Evolutionary conservation across 2,329 filamentous ascomycete species (phyloP).

Genomic region (Hansfordia pulvinata): DNA sequence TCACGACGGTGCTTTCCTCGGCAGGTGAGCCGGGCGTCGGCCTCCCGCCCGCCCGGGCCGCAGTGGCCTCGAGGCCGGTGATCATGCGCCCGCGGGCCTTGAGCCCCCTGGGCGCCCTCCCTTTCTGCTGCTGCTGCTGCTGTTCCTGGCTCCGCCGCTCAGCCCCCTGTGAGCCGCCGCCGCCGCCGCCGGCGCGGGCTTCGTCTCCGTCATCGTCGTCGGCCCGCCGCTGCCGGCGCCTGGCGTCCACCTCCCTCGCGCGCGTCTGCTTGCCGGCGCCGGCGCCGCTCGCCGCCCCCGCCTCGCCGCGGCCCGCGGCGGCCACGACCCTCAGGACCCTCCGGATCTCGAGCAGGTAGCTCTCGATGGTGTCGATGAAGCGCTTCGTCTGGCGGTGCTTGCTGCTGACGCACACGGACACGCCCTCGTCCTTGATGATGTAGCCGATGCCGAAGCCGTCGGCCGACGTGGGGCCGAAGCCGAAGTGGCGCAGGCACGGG

Average conservation of each 20-base stretch:
- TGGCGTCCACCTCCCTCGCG: constrained; percentile 37
- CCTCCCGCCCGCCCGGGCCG: constrained; percentile 18
- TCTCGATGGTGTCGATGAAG: constrained; percentile 80
- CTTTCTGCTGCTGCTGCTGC: too few species aligned
- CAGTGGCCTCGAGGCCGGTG: constrained; percentile 34
- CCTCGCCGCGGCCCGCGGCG: constrained; percentile 34
- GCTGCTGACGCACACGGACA: constrained; percentile 82
- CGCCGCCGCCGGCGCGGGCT: background rate
- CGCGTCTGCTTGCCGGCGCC: constrained; percentile 28
- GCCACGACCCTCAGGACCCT: constrained; percentile 62
- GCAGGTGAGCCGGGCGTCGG: constrained; percentile 39
- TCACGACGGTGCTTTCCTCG: constrained; percentile 57
- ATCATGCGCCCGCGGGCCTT: constrained; percentile 67
- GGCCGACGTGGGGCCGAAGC: constrained; percentile 85
- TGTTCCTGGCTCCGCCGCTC: too few species aligned
- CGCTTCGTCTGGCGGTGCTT: constrained; percentile 90
- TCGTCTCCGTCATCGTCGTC: background rate
- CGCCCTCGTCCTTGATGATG: constrained; percentile 90
- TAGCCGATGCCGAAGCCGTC: constrained; percentile 97
- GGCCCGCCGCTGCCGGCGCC: constrained; percentile 11
- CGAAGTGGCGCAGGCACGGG: constrained; percentile 85
- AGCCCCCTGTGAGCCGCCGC: constrained; percentile 4
- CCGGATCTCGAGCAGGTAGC: constrained; percentile 80
- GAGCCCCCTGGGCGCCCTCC: constrained; percentile 30
- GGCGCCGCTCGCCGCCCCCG: constrained; percentile 33